Conservation (phyloP, 495 filamentous ascomycete genomes). For the Hypoxylon lenormandii region DNA sequence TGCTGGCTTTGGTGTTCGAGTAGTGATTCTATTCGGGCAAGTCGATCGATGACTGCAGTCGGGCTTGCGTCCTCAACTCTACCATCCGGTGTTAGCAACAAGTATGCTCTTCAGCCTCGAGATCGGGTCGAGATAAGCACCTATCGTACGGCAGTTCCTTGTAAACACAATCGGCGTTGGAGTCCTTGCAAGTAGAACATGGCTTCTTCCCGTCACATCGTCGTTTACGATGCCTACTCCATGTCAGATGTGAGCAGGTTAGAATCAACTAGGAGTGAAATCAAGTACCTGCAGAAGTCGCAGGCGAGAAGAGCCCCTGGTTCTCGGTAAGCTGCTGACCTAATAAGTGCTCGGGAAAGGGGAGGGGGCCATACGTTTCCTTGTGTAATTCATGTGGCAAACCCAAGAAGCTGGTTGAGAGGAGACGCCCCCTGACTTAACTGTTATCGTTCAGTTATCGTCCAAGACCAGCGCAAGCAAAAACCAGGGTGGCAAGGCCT, state of each 20-base stretch:
- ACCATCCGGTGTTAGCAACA: constrained; percentile 17
- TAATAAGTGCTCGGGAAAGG: constrained; percentile 14
- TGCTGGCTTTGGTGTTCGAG: constrained; percentile 53
- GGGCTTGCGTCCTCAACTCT: constrained; percentile 49
- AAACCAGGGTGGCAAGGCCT: constrained; percentile 35
- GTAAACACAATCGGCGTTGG: constrained; percentile 54
- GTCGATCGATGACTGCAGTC: constrained; percentile 50
- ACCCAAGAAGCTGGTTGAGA: constrained; percentile 28
- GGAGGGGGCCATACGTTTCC: constrained; percentile 48
- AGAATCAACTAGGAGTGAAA: constrained; percentile 2
- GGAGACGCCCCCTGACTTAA: constrained; percentile 37
- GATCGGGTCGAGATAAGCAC: constrained; percentile 18
- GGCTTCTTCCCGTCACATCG: constrained; percentile 53
- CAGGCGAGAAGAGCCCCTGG: constrained; percentile 53
- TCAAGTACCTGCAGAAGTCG: constrained; percentile 50
- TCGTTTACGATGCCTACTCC: constrained; percentile 51
- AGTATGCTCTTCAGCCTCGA: not conserved
- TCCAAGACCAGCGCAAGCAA: constrained; percentile 33
- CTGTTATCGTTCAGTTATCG: constrained; percentile 36
- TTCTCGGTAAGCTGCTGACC: constrained; percentile 32
- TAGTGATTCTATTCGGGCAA: constrained; percentile 50
- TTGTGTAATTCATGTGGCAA: constrained; percentile 54
- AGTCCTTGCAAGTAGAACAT: constrained; percentile 52
- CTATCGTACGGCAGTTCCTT: constrained; percentile 53
- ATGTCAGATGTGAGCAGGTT: constrained; percentile 21